A percentile compares a stretch with the other conserved stretches of the same genome.
phyloP scores from a whole-genome alignment of 1,139 yeast species.

The Taphrina wiesneri region DNA sequence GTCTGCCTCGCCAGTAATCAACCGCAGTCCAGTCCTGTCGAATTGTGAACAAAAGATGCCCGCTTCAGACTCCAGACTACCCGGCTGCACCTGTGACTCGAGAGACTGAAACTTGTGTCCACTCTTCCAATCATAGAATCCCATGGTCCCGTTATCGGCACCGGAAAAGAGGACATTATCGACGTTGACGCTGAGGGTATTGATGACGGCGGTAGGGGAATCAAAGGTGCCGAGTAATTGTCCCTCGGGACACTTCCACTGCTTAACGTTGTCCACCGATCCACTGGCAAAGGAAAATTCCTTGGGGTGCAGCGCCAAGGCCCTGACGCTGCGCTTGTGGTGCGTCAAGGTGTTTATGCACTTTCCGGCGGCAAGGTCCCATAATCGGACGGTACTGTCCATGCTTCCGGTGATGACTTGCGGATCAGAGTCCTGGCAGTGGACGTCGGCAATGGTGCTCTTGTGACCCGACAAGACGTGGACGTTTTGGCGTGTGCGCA shows the following conservation, averaged over 20 bases:
- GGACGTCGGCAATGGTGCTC: conserved; percentile 68
- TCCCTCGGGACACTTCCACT: conserved; percentile 84
- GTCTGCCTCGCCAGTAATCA: conserved; percentile 87
- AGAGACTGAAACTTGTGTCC: conserved; percentile 64
- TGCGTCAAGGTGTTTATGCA: conserved; percentile 68
- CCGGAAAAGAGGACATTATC: conserved; percentile 78
- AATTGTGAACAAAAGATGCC: conserved; percentile 73
- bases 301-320: conserved; percentile 65
- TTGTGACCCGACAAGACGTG: conserved; percentile 82
- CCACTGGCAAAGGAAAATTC: conserved; percentile 80
- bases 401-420: conserved; percentile 80
- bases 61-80: conserved; percentile 64
- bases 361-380: conserved; percentile 80
- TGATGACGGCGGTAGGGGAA: conserved; percentile 57
- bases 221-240: conserved; percentile 59
- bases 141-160: conserved; percentile 76
- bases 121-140: conserved; percentile 72
- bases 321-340: conserved; percentile 79
- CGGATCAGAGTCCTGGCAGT: conserved; percentile 72
- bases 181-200: conserved; percentile 65
- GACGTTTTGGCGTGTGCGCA: conserved; percentile 72
- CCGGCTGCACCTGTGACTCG: conserved; percentile 62
- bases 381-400: conserved; percentile 80
- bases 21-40: conserved; percentile 75
- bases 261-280: conserved; percentile 74